A percentile compares a stretch with the other conserved stretches of the same genome.
These are phyloP conservation scores for Earliella scabrosa DNA, from an alignment of 1,284 basidiomycete species.

Conservation along the genomic window DNA sequence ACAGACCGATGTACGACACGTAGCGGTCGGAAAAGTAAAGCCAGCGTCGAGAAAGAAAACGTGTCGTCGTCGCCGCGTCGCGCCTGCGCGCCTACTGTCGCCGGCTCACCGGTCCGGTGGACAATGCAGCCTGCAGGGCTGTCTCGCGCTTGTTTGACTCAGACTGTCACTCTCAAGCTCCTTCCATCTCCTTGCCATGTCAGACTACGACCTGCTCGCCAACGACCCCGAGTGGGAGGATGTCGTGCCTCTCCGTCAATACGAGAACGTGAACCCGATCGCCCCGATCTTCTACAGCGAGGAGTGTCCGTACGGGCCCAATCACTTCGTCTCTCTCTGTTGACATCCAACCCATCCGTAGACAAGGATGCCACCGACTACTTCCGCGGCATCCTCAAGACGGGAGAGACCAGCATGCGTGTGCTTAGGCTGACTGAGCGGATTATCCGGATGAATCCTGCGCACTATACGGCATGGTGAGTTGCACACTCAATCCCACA, in stretches of 20 bases:
- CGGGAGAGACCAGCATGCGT: slow-evolving; percentile 76
- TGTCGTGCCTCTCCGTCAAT: slow-evolving; percentile 80
- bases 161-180: not conserved
- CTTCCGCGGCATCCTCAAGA: slow-evolving; percentile 82
- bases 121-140: too few species aligned
- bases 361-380: slow-evolving; percentile 93
- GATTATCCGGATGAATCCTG: slow-evolving; percentile 88
- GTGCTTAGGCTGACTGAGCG: slow-evolving; percentile 85
- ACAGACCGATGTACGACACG: too few species aligned
- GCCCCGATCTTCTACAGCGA: slow-evolving; percentile 89
- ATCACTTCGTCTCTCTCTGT: slow-evolving; percentile 1
- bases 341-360: slow-evolving; percentile 36
- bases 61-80: too few species aligned
- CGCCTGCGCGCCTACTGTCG: too few species aligned
- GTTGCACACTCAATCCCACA: too few species aligned
- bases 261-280: slow-evolving; percentile 76
- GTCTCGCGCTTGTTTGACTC: too few species aligned
- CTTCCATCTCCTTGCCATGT: slow-evolving; percentile 12
- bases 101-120: too few species aligned
- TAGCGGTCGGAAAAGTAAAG: too few species aligned
- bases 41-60: too few species aligned
- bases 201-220: slow-evolving; percentile 56
- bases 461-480: slow-evolving; percentile 94
- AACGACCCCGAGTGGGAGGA: slow-evolving; percentile 80
- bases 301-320: slow-evolving; percentile 68